Base-by-base conservation (phyloP, 768 basidiomycete species). In the Crepidotus variabilis region DNA sequence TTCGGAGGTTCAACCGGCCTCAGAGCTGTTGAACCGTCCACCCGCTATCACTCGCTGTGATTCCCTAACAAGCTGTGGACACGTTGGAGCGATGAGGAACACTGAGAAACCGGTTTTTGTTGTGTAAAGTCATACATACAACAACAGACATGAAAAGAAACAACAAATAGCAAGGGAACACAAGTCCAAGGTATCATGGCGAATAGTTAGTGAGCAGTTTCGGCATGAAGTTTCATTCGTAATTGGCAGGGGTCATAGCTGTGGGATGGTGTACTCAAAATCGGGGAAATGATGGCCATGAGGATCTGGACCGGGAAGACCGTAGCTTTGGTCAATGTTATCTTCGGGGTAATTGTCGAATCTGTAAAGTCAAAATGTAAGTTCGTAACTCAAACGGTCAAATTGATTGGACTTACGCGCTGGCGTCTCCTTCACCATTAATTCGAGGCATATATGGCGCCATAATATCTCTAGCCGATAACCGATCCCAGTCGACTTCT, bases 361-460 rank as follows among this genome's bases (percentile, higher is more conserved):
- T 20, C 89, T 92, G 62, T 7, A 49, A 52, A 47, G 56, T 32
- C 22, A 54, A 2, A 18, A 6, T 24, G 22, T 56, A 20, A 56
- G 55, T 35, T 16, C n/a, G 6, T 58, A 60, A 51, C 64, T 63
- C 34, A 54, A 28, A 55, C 16, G 11, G 51, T 56, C 36, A 18
- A 55, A 22, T 23, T 20, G 43, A 20, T 28, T 21, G 43, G 14
- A 83, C 90, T 71, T 68, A 92, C 89, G 90, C 90, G 84, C 91
- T 94, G 5, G 96, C 90, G 71, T 99, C 97, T 0, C 97, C 97
- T 10, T 98, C 97, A 8, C 93, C 88, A 33, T 76, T 82, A 49
- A 98, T 93, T 68, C 88, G 88, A 11, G 97, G 97, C 51, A 98
- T 75, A 73, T 97, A 99, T 2, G 97, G 97, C 21, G 97, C 92